Conservation (phyloP, 306 rosid species). For the Medicago arabica region DNA sequence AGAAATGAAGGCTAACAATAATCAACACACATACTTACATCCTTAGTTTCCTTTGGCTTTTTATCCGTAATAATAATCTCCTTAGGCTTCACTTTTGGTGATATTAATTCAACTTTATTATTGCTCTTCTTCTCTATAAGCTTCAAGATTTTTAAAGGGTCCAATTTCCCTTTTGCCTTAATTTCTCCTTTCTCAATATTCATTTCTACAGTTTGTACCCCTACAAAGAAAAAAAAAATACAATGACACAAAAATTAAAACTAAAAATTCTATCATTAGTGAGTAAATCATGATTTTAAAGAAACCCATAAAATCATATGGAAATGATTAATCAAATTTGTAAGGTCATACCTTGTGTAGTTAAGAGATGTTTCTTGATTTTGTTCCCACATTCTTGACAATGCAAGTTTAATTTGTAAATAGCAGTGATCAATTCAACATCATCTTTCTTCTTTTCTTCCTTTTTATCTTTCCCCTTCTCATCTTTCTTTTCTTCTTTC, state of each 20-base stretch:
- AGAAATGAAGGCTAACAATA: too few relatives aligned
- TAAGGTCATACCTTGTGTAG: slow-evolving; percentile 58
- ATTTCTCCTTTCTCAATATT: slow-evolving; percentile 72
- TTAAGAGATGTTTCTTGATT: slow-evolving; percentile 71
- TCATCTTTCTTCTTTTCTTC: slow-evolving; percentile 45
- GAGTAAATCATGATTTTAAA: background rate
- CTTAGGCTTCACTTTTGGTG: slow-evolving; percentile 70
- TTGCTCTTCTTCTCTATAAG: slow-evolving; percentile 61
- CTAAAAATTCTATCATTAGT: background rate
- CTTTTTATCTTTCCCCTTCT: slow-evolving; percentile 34
- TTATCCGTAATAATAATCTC: slow-evolving; percentile 37
- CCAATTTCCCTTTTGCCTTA: slow-evolving; percentile 70
- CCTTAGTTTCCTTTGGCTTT: slow-evolving; percentile 61
- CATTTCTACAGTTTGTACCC: slow-evolving; percentile 69
- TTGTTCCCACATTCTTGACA: slow-evolving; percentile 77
- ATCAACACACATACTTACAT: slow-evolving; percentile 52
- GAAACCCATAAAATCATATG: background rate
- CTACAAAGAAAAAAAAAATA: slow-evolving; percentile 38
- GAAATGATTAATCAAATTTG: background rate
- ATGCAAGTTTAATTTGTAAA: slow-evolving; percentile 76
- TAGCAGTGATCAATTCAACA: slow-evolving; percentile 64
- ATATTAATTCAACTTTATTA: slow-evolving; percentile 72
- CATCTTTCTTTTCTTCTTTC: slow-evolving; percentile 47
- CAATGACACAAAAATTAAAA: background rate
- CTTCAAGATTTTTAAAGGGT: slow-evolving; percentile 63